Evolutionary conservation across 2,329 filamentous ascomycete species (phyloP).

Genomic region (Cadophora sp.): DNA sequence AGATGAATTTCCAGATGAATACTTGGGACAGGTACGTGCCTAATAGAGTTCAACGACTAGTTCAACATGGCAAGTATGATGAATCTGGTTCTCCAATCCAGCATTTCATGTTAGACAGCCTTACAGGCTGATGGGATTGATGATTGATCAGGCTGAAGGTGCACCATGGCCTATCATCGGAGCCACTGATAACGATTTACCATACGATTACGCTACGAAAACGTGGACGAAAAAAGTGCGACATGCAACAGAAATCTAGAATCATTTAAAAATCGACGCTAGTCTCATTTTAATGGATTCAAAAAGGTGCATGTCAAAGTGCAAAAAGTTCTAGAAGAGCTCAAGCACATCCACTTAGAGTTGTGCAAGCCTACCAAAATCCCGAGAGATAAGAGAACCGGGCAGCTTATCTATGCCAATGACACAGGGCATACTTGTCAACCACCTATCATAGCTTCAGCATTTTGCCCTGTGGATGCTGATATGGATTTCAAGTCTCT

Average conservation of each 20-base stretch:
- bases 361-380: slow-evolving; percentile 3
- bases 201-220: slow-evolving; percentile 36
- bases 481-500: slow-evolving; percentile 1
- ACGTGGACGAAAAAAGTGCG: slow-evolving; percentile 26
- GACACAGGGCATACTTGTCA: slow-evolving; percentile 9
- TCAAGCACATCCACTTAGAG: not conserved
- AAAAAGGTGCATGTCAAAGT: slow-evolving; percentile 15
- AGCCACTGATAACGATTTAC: slow-evolving; percentile 17
- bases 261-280: not conserved
- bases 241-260: slow-evolving; percentile 34
- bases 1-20: not conserved
- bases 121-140: not conserved
- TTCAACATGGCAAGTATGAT: not conserved
- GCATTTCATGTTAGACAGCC: not conserved
- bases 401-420: slow-evolving; percentile 17
- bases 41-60: not conserved
- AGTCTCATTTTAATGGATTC: not conserved
- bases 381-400: slow-evolving; percentile 5
- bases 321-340: slow-evolving; percentile 18
- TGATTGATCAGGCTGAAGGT: not conserved
- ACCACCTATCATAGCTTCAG: slow-evolving; percentile 7
- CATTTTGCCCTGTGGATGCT: not conserved
- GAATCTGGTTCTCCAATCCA: not conserved
- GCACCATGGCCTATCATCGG: slow-evolving; percentile 1
- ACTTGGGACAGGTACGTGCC: not conserved